Percentiles rank a stretch among this genome's conserved stretches.
Conservation (phyloP, 176 grass and related monocot species). For the Musa itinerans region DNA sequence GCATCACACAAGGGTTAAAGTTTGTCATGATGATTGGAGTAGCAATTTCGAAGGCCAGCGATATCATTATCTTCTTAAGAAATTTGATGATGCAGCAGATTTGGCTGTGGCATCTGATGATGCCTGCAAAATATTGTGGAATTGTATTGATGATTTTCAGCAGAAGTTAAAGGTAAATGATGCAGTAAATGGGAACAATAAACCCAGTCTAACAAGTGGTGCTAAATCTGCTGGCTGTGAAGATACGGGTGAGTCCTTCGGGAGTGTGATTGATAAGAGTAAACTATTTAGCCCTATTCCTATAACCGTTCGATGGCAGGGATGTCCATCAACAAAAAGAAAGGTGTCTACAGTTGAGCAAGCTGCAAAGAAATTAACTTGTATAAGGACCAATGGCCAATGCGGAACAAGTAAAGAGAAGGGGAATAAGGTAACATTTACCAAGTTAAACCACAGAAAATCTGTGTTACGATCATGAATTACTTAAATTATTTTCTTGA, state of each 20-base stretch:
- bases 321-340: neutral
- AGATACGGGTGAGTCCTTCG: neutral
- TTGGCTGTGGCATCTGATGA: slow-evolving; percentile 1
- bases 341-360: neutral
- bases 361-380: neutral
- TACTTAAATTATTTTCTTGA: neutral
- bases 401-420: neutral
- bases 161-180: neutral
- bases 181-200: neutral
- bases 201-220: neutral
- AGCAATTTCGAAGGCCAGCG: neutral
- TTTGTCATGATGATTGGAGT: slow-evolving; percentile 1
- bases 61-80: slow-evolving; percentile 1
- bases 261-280: neutral
- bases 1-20: neutral
- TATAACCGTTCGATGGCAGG: neutral
- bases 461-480: neutral
- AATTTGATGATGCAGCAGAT: slow-evolving; percentile 4
- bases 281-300: neutral
- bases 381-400: neutral
- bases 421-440: neutral
- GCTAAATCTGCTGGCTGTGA: neutral
- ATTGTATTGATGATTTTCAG: neutral
- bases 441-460: neutral
- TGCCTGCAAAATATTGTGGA: neutral